Evolutionary conservation across 2,329 filamentous ascomycete species (phyloP), one percentile per base, ranked within the genome.

Genomic region (Venturia oleaginea): DNA sequence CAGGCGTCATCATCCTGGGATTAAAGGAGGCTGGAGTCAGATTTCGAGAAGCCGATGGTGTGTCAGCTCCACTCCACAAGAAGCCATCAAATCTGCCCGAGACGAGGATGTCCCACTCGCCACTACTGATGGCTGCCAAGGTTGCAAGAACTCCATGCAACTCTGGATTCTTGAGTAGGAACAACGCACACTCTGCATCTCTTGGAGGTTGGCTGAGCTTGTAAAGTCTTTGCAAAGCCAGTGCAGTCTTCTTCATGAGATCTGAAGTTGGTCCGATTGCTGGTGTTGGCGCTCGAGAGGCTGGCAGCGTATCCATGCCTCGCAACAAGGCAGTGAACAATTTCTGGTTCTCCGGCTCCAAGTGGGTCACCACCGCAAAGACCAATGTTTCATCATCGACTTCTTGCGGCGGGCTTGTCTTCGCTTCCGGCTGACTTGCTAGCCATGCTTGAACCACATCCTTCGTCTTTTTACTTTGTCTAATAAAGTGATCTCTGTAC

Each of bases 81-180:
- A 97, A 97, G 4, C 93, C 93, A 72, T 97, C 92, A 70, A 97
- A 97, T 34, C 93, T 89, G 34, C 93, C 93, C 0, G 93, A 97
- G 4, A 89, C 91, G 15, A 97, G 81, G 64, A 97, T 96, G 67
- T 97, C 93, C 93, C 93, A 97, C 75, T 97, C 93, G n/a, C 90
- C 89, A 59, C 87, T 84, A 72, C 89, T 94, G 69, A 97, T 94
- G 62, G 92, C 91, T 42, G 90, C 87, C 61, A 97, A 82, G 0
- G 93, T 96, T 48, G 91, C 87, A 3, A 97, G 84, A 38, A 96
- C 86, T 71, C 94, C 89, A 74, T 97, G 93, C 60, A 94, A 85
- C 15, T 84, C 81, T 0, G 87, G 86, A 73, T 97, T 89, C 73
- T 89, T 91, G 67, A 97, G 83, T 59, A 97, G 84, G 72, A 91